phyloP scores from a whole-genome alignment of 2,329 filamentous ascomycete species.

The Stemphylium lycopersici region DNA sequence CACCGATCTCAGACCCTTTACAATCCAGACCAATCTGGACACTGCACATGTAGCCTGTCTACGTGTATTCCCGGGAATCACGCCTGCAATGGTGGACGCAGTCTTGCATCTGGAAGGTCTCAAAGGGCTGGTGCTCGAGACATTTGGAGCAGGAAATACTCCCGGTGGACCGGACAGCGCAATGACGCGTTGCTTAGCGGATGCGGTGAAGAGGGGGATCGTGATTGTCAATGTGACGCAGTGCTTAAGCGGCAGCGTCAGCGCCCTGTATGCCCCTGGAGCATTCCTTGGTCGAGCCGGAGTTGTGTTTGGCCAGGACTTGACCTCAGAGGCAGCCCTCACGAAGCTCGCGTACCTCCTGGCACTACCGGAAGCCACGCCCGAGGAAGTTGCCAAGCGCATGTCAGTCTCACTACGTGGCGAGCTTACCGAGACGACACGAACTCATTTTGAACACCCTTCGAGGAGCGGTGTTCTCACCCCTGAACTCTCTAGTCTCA shows the following conservation, averaged over 20 bases:
- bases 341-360: constrained; percentile 90
- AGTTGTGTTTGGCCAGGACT: constrained; percentile 85
- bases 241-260: constrained; percentile 64
- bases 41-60: constrained; percentile 89
- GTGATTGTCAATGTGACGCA: constrained; percentile 92
- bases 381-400: constrained; percentile 68
- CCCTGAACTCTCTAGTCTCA: constrained; percentile 69
- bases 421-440: constrained; percentile 79
- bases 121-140: constrained; percentile 83
- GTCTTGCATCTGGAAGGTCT: constrained; percentile 79
- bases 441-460: constrained; percentile 78
- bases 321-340: constrained; percentile 88
- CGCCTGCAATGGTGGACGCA: constrained; percentile 89
- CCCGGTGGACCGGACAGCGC: constrained; percentile 80
- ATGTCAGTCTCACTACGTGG: constrained; percentile 81
- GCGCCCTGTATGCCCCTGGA: constrained; percentile 51
- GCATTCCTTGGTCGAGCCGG: constrained; percentile 79
- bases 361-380: constrained; percentile 67
- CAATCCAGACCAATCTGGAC: constrained; percentile 75
- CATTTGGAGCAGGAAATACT: constrained; percentile 91
- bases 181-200: constrained; percentile 76
- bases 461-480: constrained; percentile 61
- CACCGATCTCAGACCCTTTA: constrained; percentile 74
- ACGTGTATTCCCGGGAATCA: constrained; percentile 90
- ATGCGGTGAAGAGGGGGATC: constrained; percentile 79